Percentiles rank a stretch among this genome's conserved stretches.
phyloP scores from a whole-genome alignment of 1,284 basidiomycete species.

The Boletus semigastroideus region DNA sequence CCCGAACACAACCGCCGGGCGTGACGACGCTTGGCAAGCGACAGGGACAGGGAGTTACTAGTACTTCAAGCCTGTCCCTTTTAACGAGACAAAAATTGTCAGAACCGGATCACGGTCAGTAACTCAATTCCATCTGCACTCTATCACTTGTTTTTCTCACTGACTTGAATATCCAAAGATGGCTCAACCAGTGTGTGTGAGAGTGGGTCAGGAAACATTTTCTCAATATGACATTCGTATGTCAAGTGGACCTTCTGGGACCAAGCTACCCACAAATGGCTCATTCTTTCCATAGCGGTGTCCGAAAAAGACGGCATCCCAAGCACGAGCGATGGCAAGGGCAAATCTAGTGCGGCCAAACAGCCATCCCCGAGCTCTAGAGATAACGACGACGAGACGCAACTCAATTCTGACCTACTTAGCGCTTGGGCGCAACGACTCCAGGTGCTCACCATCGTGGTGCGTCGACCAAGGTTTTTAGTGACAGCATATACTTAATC shows the following conservation, averaged over 20 bases:
- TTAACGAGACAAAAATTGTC: slow-evolving; percentile 4
- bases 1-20: too few relatives aligned
- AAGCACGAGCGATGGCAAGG: slow-evolving; percentile 2
- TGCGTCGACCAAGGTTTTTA: slow-evolving; percentile 12
- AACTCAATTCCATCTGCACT: neutral
- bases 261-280: neutral
- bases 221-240: neutral
- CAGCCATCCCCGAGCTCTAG: neutral
- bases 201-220: slow-evolving; percentile 1
- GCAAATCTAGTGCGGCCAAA: neutral
- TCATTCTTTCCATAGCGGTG: slow-evolving; percentile 8
- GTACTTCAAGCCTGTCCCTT: neutral
- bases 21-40: too few relatives aligned
- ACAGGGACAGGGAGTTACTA: too few relatives aligned
- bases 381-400: slow-evolving; percentile 10
- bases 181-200: neutral
- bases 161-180: too few relatives aligned
- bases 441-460: slow-evolving; percentile 32
- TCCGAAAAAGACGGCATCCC: slow-evolving; percentile 1
- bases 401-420: slow-evolving; percentile 19
- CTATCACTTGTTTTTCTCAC: neutral
- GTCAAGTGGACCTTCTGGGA: neutral
- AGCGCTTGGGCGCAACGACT: slow-evolving; percentile 26
- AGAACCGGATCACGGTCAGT: slow-evolving; percentile 10
- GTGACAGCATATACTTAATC: neutral